Percentiles rank a stretch among this genome's conserved stretches.
These are phyloP conservation scores for Populus tremula DNA, from an alignment of 345 rosid genomes.

Conservation along the genomic window DNA sequence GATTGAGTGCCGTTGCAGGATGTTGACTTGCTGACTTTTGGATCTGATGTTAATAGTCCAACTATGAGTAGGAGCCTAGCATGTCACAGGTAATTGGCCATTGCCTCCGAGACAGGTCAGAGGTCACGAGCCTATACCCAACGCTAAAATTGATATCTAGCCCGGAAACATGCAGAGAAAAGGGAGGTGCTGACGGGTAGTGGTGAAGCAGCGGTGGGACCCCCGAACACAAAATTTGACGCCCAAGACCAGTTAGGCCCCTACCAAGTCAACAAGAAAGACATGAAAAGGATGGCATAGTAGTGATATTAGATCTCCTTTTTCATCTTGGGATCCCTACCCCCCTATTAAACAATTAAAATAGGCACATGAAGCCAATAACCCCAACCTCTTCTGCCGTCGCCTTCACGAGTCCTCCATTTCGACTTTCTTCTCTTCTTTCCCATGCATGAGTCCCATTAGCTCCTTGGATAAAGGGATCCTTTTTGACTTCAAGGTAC, in stretches of 20 bases:
- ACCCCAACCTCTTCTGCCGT: slow-evolving; percentile 36
- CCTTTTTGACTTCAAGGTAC: slow-evolving; percentile 27
- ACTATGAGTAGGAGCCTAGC: neutral
- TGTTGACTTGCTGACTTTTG: neutral
- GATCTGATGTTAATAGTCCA: neutral
- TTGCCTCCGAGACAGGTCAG: neutral
- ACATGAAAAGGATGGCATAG: neutral
- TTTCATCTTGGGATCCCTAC: slow-evolving; percentile 32
- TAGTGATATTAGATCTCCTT: neutral
- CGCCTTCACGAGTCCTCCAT: slow-evolving; percentile 60
- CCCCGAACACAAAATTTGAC: slow-evolving; percentile 21
- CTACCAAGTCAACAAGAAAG: neutral
- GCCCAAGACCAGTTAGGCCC: neutral
- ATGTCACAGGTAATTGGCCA: neutral
- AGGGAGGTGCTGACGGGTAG: neutral
- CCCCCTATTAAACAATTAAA: neutral
- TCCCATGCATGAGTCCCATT: slow-evolving; percentile 17
- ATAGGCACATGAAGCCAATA: slow-evolving; percentile 32
- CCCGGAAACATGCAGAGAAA: slow-evolving; percentile 23
- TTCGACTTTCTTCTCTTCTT: slow-evolving; percentile 17
- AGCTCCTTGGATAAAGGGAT: slow-evolving; percentile 43
- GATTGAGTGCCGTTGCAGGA: neutral
- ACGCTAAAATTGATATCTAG: neutral
- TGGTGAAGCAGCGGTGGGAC: slow-evolving; percentile 14
- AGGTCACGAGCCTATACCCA: slow-evolving; percentile 19